A percentile compares a stretch with the other conserved stretches of the same genome.
These are phyloP conservation scores for Verticillium albo-atrum DNA, from an alignment of 2,329 filamentous ascomycete species.

Conservation along the genomic window DNA sequence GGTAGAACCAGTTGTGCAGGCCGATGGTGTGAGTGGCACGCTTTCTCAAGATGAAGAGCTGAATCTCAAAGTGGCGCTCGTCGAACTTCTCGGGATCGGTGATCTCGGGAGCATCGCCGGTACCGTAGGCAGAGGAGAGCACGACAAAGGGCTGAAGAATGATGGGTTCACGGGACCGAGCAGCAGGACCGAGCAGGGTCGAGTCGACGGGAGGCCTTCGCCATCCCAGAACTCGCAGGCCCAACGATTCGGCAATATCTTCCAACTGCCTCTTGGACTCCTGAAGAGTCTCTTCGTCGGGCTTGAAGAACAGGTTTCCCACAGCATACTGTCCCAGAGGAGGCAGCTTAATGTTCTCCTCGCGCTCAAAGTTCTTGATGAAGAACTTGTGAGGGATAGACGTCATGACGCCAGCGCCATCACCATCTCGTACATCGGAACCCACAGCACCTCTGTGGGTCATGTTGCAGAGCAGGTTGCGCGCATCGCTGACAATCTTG, in stretches of 20 bases:
- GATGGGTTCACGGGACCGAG: constrained; percentile 87
- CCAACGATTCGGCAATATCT: constrained; percentile 83
- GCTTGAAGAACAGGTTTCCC: constrained; percentile 98
- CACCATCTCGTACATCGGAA: constrained; percentile 95
- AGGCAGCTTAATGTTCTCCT: constrained; percentile 83
- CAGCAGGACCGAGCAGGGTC: constrained; percentile 85
- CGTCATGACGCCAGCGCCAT: constrained; percentile 98
- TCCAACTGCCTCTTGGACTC: constrained; percentile 92
- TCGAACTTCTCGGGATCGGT: constrained; percentile 80
- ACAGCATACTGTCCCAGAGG: constrained; percentile 91
- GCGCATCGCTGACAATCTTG: constrained; percentile 98
- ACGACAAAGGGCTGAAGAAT: constrained; percentile 97
- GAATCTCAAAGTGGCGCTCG: constrained; percentile 81
- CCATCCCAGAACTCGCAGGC: constrained; percentile 90
- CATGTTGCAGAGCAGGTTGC: constrained; percentile 98
- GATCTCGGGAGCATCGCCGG: constrained; percentile 70
- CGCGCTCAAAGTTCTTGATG: constrained; percentile 93
- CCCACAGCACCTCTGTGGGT: constrained; percentile 98
- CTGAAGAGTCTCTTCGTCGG: constrained; percentile 81
- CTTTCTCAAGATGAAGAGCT: constrained; percentile 92
- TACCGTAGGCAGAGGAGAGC: constrained; percentile 76
- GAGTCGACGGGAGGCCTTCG: constrained; percentile 93
- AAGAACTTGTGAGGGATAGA: constrained; percentile 99
- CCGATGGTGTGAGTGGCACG: constrained; percentile 91
- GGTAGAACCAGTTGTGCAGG: constrained; percentile 97